A percentile compares a stretch with the other conserved stretches of the same genome.
These are phyloP conservation scores for Myochromella boudieri DNA, from an alignment of 768 basidiomycete genomes.

Conservation along the genomic window DNA sequence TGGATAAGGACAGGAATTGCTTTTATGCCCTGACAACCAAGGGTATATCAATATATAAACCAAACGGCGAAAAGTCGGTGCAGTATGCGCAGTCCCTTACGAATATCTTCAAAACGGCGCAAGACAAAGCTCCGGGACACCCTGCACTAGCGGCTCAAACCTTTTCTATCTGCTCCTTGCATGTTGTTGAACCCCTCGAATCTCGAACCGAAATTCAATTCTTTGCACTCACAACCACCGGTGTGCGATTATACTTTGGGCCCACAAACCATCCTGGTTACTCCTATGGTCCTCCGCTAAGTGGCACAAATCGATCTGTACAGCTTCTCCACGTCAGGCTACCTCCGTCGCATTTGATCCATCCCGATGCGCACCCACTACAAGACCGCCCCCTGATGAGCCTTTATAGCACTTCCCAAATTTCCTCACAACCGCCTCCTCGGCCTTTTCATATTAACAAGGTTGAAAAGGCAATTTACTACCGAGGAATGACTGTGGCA, in stretches of 20 bases:
- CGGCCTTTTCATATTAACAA: slow-evolving; percentile 60
- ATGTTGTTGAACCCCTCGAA: slow-evolving; percentile 65
- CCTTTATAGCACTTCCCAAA: slow-evolving; percentile 50
- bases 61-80: slow-evolving; percentile 62
- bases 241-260: slow-evolving; percentile 82
- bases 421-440: slow-evolving; percentile 41
- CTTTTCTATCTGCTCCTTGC: slow-evolving; percentile 70
- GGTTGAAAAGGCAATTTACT: slow-evolving; percentile 65
- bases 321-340: slow-evolving; percentile 79
- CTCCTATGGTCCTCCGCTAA: slow-evolving; percentile 40
- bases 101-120: slow-evolving; percentile 71
- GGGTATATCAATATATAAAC: slow-evolving; percentile 66
- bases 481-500: slow-evolving; percentile 64
- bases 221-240: slow-evolving; percentile 79
- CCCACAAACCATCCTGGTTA: slow-evolving; percentile 52
- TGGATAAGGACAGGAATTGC: slow-evolving; percentile 67
- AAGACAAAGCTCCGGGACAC: slow-evolving; percentile 79
- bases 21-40: slow-evolving; percentile 77
- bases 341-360: slow-evolving; percentile 72
- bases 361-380: slow-evolving; percentile 68
- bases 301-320: slow-evolving; percentile 41
- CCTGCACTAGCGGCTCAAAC: slow-evolving; percentile 67
- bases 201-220: slow-evolving; percentile 73
- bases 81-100: slow-evolving; percentile 75
- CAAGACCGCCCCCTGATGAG: slow-evolving; percentile 45